Evolutionary conservation across 2,329 filamentous ascomycete genomes (phyloP), one percentile per base, ranked within the genome.

Genomic region (Periglandula ipomoeae): DNA sequence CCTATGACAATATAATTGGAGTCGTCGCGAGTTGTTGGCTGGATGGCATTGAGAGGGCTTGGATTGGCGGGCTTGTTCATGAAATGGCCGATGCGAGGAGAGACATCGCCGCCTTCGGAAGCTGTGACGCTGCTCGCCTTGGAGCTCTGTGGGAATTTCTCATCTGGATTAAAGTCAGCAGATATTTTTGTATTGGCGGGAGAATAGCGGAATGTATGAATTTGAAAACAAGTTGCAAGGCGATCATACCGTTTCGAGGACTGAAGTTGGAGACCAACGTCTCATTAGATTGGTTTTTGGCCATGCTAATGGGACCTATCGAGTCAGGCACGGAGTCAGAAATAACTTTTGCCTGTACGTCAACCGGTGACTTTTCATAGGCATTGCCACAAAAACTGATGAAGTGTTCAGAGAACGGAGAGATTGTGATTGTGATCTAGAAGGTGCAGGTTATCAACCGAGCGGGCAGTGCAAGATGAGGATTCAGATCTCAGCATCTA

Each of bases 1-100:
- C 66, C 64, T 52, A 76, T 62, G 37, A 74, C 56, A 2, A 60
- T 57, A 40, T 66, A 59, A 39, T 61, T 56, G 4, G 60, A 60
- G 40, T 60, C 57, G 32, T 60, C 66, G 39, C 58, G 53, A 9
- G 63, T 65, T 27, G 58, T 55, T 6, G 64, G 65, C 39, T 58
- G 61, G 32, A 65, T 63, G 52, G 63, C 56, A 48, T 65, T 55
- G 51, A 69, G 53, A 44, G 62, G 56, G 10, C 59, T 59, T 46
- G 66, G 49, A 45, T 60, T 55, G 49, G 64, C 48, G 41, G 70
- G 68, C 26, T 61, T 65, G n/a, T 62, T 9, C 30, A 15, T 57
- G 54, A 74, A 71, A 26, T 70, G 27, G 19, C 42, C 38, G 43
- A 23, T 41, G 10, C 35, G 13, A 24, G n/a, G 30, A 17, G 23